These are phyloP conservation scores for Geotrichum australiense DNA, from an alignment of 1,139 yeast genomes.

Conservation along the genomic window DNA sequence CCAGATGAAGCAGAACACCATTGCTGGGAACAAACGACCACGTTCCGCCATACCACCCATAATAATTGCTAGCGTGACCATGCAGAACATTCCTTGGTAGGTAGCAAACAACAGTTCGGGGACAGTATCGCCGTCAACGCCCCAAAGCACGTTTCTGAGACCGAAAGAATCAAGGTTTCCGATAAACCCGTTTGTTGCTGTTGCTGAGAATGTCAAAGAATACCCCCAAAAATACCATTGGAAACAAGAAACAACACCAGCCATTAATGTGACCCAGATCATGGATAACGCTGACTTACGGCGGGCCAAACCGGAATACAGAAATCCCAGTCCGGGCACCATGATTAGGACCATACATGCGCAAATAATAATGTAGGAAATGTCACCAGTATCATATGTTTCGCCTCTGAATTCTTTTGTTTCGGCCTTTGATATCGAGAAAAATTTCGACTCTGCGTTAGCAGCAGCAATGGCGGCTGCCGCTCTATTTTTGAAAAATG, in stretches of 20 bases:
- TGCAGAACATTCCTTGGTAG: slow-evolving; percentile 86
- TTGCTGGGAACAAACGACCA: slow-evolving; percentile 79
- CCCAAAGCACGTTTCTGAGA: slow-evolving; percentile 61
- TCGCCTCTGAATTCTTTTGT: no score
- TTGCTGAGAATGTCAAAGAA: slow-evolving; percentile 73
- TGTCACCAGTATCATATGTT: slow-evolving; percentile 46
- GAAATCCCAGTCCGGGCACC: slow-evolving; percentile 92
- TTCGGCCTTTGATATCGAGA: no score
- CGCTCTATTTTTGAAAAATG: no score
- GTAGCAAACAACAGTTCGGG: slow-evolving; percentile 83
- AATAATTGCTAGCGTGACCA: slow-evolving; percentile 83
- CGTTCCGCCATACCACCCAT: slow-evolving; percentile 96
- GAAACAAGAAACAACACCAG: slow-evolving; percentile 70
- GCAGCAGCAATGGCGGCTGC: no score
- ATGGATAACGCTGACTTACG: slow-evolving; percentile 84
- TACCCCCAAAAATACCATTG: slow-evolving; percentile 99
- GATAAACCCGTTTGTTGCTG: slow-evolving; percentile 74
- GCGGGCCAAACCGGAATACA: slow-evolving; percentile 88
- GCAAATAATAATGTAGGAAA: slow-evolving; percentile 44
- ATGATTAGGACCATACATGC: slow-evolving; percentile 78
- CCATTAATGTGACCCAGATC: slow-evolving; percentile 75
- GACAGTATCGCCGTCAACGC: slow-evolving; percentile 41
- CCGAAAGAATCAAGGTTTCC: slow-evolving; percentile 84
- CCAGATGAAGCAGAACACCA: slow-evolving; percentile 80
- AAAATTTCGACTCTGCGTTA: no score